Evolutionary conservation across 2,329 filamentous ascomycete genomes (phyloP).

Genomic region (Grosmannia serpens): DNA sequence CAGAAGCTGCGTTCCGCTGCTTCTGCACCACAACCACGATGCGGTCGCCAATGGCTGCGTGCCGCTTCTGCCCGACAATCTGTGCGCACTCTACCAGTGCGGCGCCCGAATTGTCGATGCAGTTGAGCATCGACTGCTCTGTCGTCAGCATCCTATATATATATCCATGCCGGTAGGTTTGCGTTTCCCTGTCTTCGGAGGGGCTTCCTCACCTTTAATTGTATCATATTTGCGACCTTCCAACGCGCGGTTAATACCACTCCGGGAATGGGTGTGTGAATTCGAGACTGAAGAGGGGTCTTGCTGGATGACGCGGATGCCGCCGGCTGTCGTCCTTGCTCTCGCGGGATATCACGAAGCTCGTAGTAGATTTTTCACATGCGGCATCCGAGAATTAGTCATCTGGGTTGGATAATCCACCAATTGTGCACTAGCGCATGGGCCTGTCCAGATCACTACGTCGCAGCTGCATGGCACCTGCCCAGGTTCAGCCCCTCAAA

Average conservation of each 20-base stretch:
- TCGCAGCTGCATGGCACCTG: background rate
- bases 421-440: background rate
- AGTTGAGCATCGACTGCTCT: conserved; percentile 82
- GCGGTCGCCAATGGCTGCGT: conserved; percentile 85
- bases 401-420: background rate
- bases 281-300: background rate
- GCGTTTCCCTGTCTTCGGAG: no score
- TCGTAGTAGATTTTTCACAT: background rate
- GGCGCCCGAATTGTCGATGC: conserved; percentile 99
- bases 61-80: conserved; percentile 80
- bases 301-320: background rate
- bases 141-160: background rate
- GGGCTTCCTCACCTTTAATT: conserved; percentile 44
- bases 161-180: no score
- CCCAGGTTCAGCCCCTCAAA: background rate
- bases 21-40: conserved; percentile 98
- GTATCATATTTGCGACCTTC: conserved; percentile 58
- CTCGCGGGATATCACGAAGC: background rate
- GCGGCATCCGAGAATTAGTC: background rate
- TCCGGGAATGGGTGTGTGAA: background rate
- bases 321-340: background rate
- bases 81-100: conserved; percentile 94
- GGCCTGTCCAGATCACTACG: background rate
- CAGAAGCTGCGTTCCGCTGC: conserved; percentile 68
- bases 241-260: background rate